Base-by-base conservation (phyloP, 768 basidiomycete species). In the Lentinula edodes region DNA sequence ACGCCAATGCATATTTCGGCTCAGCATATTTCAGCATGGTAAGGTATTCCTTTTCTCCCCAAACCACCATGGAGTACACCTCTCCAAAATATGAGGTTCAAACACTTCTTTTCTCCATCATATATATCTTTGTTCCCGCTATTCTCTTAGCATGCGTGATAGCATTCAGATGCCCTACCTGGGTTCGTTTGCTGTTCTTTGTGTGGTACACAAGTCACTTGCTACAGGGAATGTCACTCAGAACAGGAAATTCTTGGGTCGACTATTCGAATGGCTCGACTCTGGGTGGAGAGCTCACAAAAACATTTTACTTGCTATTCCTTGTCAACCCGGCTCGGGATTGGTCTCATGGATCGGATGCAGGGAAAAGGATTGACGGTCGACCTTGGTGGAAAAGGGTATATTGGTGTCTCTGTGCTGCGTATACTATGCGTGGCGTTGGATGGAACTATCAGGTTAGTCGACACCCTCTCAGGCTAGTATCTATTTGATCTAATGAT, bases 401-500 rank as follows among this genome's bases (percentile, higher is more conserved):
- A 6, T 56, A 56, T 15, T 56, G 55, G 55, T 42, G 20, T 41
- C 4, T 56, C 23, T 56, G 55, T 56, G 55, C 39, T 32, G 39
- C 55, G 2, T 42, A 23, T 28, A 43, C 55, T 34, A 34, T 43
- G 38, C 55, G 55, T 42, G 55, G 55, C 12, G 41, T 56, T 43
- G 55, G 55, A 38, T 56, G 55, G 55, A 56, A 56, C 23, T 56
- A 43, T n/a, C 55, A 56, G 55, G 55, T 56, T 5, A 10, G 16
- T 13, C 4, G 10, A 13, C 23, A 41, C 34, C 4, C 16, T 18
- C 3, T n/a, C n/a, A n/a, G n/a, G n/a, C n/a, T 4, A 53, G n/a
- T 41, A 41, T 41, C 28, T 41, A n/a, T 42, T 39, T 3, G 8
- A 20, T 6, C 18, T 20, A 1, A 20, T 18, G 5, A 39, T 7